A percentile compares a stretch with the other conserved stretches of the same genome.
Evolutionary conservation across 2,329 filamentous ascomycete species (phyloP).

Genomic region (Alternaria brassicae): DNA sequence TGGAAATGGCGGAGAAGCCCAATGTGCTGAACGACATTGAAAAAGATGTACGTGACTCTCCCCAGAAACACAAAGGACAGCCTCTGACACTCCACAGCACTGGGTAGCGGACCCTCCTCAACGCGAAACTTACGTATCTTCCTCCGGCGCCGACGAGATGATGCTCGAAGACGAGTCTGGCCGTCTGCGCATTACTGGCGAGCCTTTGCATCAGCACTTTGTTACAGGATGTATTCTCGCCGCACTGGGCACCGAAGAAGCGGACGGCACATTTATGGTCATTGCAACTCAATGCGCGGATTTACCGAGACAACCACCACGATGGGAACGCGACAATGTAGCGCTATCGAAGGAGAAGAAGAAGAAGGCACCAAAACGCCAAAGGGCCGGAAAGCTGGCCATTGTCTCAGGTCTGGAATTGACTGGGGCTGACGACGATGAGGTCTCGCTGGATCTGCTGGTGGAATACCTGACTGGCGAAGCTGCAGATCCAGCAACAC

Average conservation of each 20-base stretch:
- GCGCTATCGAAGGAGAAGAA: conserved; percentile 46
- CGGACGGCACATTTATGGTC: conserved; percentile 89
- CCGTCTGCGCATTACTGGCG: conserved; percentile 79
- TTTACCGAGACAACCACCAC: conserved; percentile 78
- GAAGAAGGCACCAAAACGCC: conserved; percentile 50
- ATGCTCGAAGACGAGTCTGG: conserved; percentile 98
- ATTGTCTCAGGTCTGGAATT: conserved; percentile 89
- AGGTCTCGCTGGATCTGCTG: conserved; percentile 77
- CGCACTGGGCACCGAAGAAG: conserved; percentile 93
- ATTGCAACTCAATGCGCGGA: conserved; percentile 90
- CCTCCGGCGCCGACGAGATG: conserved; percentile 68
- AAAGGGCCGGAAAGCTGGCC: conserved; percentile 73
- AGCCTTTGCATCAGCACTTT: conserved; percentile 70
- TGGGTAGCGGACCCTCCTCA: conserved; percentile 86
- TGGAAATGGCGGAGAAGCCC: conserved; percentile 96
- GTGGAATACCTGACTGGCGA: conserved; percentile 90
- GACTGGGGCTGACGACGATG: conserved; percentile 76
- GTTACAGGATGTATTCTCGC: conserved; percentile 94
- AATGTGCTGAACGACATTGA: conserved; percentile 95
- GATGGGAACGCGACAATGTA: conserved; percentile 74
- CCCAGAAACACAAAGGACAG: not conserved
- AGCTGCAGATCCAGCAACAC: conserved; percentile 66
- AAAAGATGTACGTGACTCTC: conserved; percentile 71
- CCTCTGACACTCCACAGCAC: conserved; percentile 61
- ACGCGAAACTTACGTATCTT: conserved; percentile 76